phyloP scores from a whole-genome alignment of 305 asterid genomes.

The Rubia tinctorum region DNA sequence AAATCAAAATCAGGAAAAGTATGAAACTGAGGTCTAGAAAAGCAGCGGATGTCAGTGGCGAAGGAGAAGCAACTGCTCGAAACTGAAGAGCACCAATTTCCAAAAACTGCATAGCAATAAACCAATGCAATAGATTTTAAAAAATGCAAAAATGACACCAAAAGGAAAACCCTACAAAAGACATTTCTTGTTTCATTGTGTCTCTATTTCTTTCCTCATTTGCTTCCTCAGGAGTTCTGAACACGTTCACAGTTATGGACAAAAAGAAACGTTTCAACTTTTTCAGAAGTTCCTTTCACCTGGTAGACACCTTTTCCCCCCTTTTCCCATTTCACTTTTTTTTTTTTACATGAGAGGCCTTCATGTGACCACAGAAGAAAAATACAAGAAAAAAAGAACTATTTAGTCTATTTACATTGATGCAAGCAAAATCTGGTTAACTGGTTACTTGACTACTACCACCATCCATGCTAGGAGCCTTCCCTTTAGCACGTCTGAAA shows the following conservation, averaged over 20 bases:
- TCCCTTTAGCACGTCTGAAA: conserved; percentile 56
- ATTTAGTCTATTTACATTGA: conserved; percentile 28
- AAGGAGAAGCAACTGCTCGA: no score
- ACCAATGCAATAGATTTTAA: neutral
- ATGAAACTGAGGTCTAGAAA: no score
- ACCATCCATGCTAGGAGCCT: conserved; percentile 30
- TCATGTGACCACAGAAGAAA: neutral
- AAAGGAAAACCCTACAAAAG: neutral
- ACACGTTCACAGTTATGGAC: neutral
- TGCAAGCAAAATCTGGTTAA: conserved; percentile 6
- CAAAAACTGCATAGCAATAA: neutral
- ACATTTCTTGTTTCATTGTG: neutral
- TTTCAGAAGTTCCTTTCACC: neutral
- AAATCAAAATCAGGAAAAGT: no score
- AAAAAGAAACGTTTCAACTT: neutral
- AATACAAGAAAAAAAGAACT: conserved; percentile 8
- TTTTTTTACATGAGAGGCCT: conserved; percentile 11
- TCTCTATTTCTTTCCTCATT: neutral
- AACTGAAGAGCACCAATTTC: no score
- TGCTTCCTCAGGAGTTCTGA: neutral
- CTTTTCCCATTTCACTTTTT: neutral
- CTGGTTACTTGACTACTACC: conserved; percentile 18
- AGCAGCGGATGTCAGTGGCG: no score
- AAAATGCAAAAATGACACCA: neutral
- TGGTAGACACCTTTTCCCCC: neutral